These are phyloP conservation scores for Candida stauntonica DNA, from an alignment of 805 yeast genomes.

Conservation along the genomic window DNA sequence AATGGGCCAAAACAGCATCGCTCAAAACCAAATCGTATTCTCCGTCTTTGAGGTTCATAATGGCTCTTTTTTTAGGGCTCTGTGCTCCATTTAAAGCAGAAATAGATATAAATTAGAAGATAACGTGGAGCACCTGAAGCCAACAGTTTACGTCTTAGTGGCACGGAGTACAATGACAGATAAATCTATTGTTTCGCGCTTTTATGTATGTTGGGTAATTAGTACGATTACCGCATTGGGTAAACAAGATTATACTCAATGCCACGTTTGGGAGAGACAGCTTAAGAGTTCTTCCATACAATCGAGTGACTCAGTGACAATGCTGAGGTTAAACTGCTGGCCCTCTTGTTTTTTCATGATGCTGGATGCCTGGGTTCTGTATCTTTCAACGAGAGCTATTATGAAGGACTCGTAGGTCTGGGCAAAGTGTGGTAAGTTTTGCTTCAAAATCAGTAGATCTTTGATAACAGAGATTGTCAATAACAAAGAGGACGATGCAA, in stretches of 20 bases:
- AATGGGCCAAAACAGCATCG: slow-evolving; percentile 14
- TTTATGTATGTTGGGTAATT: too few species aligned
- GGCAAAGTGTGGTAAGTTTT: slow-evolving; percentile 47
- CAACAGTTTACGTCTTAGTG: too few species aligned
- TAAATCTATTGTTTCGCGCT: too few species aligned
- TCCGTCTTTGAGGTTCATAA: slow-evolving; percentile 21
- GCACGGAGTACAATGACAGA: too few species aligned
- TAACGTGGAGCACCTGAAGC: too few species aligned
- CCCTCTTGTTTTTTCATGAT: slow-evolving; percentile 23
- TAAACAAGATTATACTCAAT: slow-evolving; percentile 7
- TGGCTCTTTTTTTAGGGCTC: too few species aligned
- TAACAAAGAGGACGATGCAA: slow-evolving; percentile 49
- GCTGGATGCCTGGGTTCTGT: slow-evolving; percentile 42
- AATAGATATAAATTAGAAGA: too few species aligned
- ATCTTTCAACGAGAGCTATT: slow-evolving; percentile 41
- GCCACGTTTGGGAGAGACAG: slow-evolving; percentile 13
- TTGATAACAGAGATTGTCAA: slow-evolving; percentile 38
- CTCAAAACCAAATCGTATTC: slow-evolving; percentile 23
- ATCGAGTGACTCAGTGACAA: slow-evolving; percentile 39
- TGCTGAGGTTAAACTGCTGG: slow-evolving; percentile 32
- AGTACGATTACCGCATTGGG: too few species aligned
- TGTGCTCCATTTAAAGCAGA: too few species aligned
- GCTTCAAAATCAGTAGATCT: slow-evolving; percentile 52
- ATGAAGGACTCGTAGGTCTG: slow-evolving; percentile 39
- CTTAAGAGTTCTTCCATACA: slow-evolving; percentile 34